phyloP scores from a whole-genome alignment of 2,329 filamentous ascomycete genomes.

The Exophiala aquamarina region DNA sequence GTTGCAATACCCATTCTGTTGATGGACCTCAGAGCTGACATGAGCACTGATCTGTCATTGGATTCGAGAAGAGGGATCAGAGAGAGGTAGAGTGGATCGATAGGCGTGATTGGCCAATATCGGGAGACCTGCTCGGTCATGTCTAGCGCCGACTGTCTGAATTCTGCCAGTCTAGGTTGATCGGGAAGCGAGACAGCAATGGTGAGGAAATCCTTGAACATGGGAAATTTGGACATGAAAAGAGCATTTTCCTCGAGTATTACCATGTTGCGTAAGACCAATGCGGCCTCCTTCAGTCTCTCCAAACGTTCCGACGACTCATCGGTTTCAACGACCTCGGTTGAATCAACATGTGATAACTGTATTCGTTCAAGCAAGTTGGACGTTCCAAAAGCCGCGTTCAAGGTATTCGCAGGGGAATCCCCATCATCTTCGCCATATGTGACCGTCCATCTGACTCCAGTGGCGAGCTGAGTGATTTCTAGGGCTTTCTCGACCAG shows the following conservation, averaged over 20 bases:
- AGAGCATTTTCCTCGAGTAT: conserved; percentile 84
- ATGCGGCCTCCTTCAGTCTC: conserved; percentile 77
- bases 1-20: conserved; percentile 86
- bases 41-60: conserved; percentile 74
- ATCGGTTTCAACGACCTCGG: conserved; percentile 39
- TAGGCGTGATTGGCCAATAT: conserved; percentile 68
- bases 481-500: conserved; percentile 82
- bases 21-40: conserved; percentile 77
- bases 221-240: conserved; percentile 72
- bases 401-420: conserved; percentile 57
- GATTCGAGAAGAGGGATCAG: conserved; percentile 57
- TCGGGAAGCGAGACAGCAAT: conserved; percentile 77
- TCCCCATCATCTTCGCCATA: conserved; percentile 63
- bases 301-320: conserved; percentile 68
- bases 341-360: conserved; percentile 58
- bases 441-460: conserved; percentile 76
- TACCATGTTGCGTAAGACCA: conserved; percentile 95
- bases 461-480: conserved; percentile 75
- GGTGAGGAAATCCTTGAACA: conserved; percentile 78
- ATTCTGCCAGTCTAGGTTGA: conserved; percentile 70
- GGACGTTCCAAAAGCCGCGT: conserved; percentile 66
- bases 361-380: conserved; percentile 73
- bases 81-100: conserved; percentile 77
- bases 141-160: conserved; percentile 89
- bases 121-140: conserved; percentile 88